Evolutionary conservation across 345 rosid genomes (phyloP), one percentile per base, ranked within the genome.

Genomic region (Trapa incisa): DNA sequence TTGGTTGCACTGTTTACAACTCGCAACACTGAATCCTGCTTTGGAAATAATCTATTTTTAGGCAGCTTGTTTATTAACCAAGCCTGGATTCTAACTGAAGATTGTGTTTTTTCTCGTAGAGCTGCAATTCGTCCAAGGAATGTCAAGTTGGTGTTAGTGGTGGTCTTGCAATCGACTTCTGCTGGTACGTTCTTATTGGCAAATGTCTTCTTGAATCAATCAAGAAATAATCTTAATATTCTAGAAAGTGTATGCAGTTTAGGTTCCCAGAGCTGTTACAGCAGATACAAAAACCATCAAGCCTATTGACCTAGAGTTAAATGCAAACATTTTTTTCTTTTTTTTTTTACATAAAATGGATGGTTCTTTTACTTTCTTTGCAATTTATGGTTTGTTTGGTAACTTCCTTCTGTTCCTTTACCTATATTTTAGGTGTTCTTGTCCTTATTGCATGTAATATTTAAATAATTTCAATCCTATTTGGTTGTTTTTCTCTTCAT

Each of bases 91-190:
- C 39, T 64, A 22, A 38, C 47, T 64, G 33, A 39, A 64, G 13
- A 10, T 52, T 15, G 2, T 41, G 29, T 22, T 22, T 22, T 22
- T 22, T 22, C 50, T 54, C 52, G 64, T 72, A 88, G 96, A 74
- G 72, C 79, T 47, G 75, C 78, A 9, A 75, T 86, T 82, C 91
- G 89, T 62, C 88, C 88, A 2, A 82, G 84, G 79, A 93, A 88
- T 79, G 83, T 87, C 79, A 88, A 87, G 75, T 76, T 90, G 79
- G 76, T 78, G 45, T 70, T 93, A 32, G 58, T 88, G 58, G 73
- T 88, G 22, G 83, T 91, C 52, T 47, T 65, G 37, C 89, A 81
- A 17, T 75, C 87, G 29, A 73, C 91, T 79, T 77, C 89, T 62
- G 63, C 71, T 12, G 92, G 92, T 76, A 61, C 48, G 58, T 52